Conservation (phyloP, 106 monocot genomes). For the Hemerocallis citrina region DNA sequence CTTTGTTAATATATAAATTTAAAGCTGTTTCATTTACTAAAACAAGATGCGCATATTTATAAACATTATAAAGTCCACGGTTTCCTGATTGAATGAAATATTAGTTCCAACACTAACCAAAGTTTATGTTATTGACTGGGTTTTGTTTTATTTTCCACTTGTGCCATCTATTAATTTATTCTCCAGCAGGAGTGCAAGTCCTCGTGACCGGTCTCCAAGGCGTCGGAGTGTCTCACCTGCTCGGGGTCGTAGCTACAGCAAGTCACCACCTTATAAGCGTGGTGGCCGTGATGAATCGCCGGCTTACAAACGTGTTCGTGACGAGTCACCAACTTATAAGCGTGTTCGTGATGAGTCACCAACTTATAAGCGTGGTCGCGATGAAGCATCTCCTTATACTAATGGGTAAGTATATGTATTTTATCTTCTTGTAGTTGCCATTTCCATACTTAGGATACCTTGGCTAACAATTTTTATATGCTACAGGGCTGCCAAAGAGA, state of each 20-base stretch:
- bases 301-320: conserved; percentile 18
- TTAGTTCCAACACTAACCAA: background rate
- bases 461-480: background rate
- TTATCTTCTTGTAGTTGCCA: background rate
- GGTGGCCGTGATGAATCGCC: conserved; percentile 57
- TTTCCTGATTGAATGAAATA: background rate
- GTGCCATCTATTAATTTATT: too few species aligned
- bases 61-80: too few species aligned
- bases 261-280: conserved; percentile 47
- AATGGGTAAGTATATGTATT: conserved; percentile 41
- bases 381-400: conserved; percentile 25
- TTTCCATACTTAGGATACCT: background rate
- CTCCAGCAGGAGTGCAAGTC: conserved; percentile 52
- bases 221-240: conserved; percentile 34
- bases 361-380: conserved; percentile 11
- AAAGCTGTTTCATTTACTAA: too few species aligned
- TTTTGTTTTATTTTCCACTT: too few species aligned
- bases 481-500: conserved; percentile 30
- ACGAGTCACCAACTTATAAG: conserved; percentile 24
- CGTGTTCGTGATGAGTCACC: conserved; percentile 41
- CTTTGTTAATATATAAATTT: too few species aligned
- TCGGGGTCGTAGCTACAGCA: conserved; percentile 67
- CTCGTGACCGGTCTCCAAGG: conserved; percentile 51
- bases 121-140: background rate
- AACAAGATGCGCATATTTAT: too few species aligned